These are phyloP conservation scores for Takashimella tepidaria DNA, from an alignment of 1,284 basidiomycete genomes.

Conservation along the genomic window DNA sequence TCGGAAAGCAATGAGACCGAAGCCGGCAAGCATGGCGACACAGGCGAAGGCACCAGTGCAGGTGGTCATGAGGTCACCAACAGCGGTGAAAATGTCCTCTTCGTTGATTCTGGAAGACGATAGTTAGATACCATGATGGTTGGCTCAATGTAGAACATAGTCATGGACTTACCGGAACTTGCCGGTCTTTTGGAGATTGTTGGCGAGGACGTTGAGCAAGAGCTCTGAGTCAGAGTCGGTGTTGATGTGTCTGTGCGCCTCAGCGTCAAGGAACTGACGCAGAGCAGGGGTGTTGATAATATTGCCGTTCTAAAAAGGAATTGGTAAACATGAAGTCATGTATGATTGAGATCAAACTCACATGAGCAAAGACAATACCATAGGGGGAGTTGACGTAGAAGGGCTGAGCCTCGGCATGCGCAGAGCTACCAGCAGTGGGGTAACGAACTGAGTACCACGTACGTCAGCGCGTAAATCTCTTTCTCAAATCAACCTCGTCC, in stretches of 20 bases:
- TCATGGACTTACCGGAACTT: constrained; percentile 66
- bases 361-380: constrained; percentile 96
- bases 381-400: constrained; percentile 98
- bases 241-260: constrained; percentile 97
- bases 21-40: constrained; percentile 96
- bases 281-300: constrained; percentile 87
- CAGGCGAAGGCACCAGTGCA: constrained; percentile 94
- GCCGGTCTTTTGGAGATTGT: constrained; percentile 96
- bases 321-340: too few relatives aligned
- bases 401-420: constrained; percentile 97
- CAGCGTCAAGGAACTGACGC: constrained; percentile 88
- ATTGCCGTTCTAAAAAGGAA: constrained; percentile 78
- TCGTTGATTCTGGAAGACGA: constrained; percentile 70
- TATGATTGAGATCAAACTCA: too few relatives aligned
- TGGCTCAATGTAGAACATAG: background rate
- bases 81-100: constrained; percentile 96
- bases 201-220: constrained; percentile 93
- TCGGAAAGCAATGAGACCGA: constrained; percentile 96
- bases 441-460: constrained; percentile 71
- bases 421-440: constrained; percentile 95
- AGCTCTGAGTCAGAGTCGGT: constrained; percentile 98
- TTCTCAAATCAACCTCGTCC: background rate
- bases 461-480: background rate
- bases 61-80: constrained; percentile 81
- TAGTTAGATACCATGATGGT: constrained; percentile 2